These are phyloP conservation scores for Larix kaempferi DNA, from an alignment of 75 land plant species.

Conservation along the genomic window DNA sequence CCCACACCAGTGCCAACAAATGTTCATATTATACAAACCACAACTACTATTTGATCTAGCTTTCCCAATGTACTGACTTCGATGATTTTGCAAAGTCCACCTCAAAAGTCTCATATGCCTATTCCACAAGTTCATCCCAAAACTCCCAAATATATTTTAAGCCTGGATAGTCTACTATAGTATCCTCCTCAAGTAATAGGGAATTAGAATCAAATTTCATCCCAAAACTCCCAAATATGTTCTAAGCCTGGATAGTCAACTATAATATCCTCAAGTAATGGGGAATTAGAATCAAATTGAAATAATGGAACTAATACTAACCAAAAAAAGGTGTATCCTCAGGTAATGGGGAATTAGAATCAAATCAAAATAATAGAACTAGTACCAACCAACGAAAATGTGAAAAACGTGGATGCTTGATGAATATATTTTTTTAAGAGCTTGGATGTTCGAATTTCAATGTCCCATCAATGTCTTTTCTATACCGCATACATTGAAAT, in stretches of 20 bases:
- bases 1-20: slow-evolving; percentile 1
- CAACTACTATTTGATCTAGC: not conserved
- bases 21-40: not conserved
- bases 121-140: not conserved
- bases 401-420: not conserved
- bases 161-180: not conserved
- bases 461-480: too few relatives aligned
- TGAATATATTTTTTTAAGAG: too few relatives aligned
- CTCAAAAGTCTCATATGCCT: not conserved
- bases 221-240: too few relatives aligned
- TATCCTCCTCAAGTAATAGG: not conserved
- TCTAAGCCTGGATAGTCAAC: too few relatives aligned
- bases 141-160: not conserved
- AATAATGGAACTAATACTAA: too few relatives aligned
- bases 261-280: too few relatives aligned
- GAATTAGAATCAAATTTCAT: not conserved
- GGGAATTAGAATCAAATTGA: too few relatives aligned
- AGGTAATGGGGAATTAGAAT: not conserved
- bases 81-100: not conserved
- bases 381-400: not conserved
- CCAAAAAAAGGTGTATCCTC: too few relatives aligned
- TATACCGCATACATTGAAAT: too few relatives aligned
- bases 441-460: too few relatives aligned
- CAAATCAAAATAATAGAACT: not conserved
- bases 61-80: slow-evolving; percentile 3